Percentiles rank a stretch among this genome's conserved stretches.
Conservation (phyloP, 2,329 filamentous ascomycete genomes). For the Colletotrichum sansevieriae region DNA sequence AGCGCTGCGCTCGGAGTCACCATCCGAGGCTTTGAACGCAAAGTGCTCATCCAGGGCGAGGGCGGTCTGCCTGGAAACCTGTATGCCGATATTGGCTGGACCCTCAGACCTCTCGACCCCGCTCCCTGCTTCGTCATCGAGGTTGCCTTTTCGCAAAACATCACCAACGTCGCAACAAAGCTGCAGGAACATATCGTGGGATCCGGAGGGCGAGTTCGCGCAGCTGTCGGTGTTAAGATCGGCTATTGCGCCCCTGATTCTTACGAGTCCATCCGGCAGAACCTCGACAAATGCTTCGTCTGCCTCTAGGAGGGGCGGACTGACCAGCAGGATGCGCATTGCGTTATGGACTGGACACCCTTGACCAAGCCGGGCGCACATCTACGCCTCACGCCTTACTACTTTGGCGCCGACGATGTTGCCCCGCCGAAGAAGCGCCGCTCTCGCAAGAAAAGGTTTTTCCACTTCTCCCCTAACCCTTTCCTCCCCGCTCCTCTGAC, state of each 20-base stretch:
- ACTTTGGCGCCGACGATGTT: slow-evolving; percentile 7
- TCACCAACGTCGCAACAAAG: not conserved
- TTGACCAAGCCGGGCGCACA: not conserved
- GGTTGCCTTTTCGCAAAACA: not conserved
- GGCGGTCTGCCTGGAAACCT: not conserved
- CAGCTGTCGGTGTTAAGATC: slow-evolving; percentile 3
- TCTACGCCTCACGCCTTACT: not conserved
- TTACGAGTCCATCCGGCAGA: not conserved
- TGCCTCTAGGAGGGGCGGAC: slow-evolving; percentile 2
- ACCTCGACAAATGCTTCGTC: slow-evolving; percentile 6
- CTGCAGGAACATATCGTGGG: not conserved
- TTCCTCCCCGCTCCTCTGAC: not conserved
- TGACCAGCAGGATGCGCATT: slow-evolving; percentile 1
- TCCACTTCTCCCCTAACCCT: not conserved
- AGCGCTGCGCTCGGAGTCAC: not conserved
- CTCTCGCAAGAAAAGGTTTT: not conserved
- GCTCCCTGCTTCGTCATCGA: not conserved
- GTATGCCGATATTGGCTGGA: not conserved
- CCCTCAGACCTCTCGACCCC: not conserved
- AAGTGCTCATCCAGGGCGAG: not conserved
- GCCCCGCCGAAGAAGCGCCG: not conserved
- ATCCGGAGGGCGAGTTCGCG: slow-evolving; percentile 1
- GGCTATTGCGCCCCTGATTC: not conserved
- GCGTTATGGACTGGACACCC: not conserved
- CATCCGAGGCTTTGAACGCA: not conserved